These are phyloP conservation scores for Aspergillus taichungensis DNA, from an alignment of 495 filamentous ascomycete species.

Conservation along the genomic window DNA sequence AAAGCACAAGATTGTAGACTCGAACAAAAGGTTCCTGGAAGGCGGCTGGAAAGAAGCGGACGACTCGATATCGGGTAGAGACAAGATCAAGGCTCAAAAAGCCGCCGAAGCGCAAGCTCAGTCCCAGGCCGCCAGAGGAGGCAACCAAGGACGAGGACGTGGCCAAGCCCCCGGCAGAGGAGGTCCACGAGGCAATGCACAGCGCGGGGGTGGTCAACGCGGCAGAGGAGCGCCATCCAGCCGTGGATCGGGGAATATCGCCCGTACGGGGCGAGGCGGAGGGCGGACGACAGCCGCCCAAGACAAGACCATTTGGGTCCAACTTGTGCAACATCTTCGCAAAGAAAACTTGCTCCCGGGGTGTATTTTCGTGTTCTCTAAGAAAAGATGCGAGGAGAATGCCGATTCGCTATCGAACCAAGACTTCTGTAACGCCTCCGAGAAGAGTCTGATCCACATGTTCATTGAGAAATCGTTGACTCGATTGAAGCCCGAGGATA, in stretches of 20 bases:
- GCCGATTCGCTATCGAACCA: constrained; percentile 90
- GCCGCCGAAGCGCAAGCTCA: constrained; percentile 39
- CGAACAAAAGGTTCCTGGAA: constrained; percentile 82
- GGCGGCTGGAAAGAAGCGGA: constrained; percentile 94
- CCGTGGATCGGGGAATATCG: constrained; percentile 76
- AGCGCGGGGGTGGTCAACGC: constrained; percentile 42
- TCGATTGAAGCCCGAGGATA: constrained; percentile 82
- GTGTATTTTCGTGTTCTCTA: constrained; percentile 98
- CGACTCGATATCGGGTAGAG: constrained; percentile 68
- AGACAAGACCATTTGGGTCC: constrained; percentile 95
- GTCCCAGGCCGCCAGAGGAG: constrained; percentile 44
- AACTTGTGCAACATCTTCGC: constrained; percentile 80
- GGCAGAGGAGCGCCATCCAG: constrained; percentile 49
- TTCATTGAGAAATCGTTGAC: constrained; percentile 94
- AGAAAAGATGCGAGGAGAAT: constrained; percentile 94
- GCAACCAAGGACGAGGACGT: constrained; percentile 37
- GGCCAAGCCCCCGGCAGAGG: constrained; percentile 33
- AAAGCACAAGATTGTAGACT: constrained; percentile 89
- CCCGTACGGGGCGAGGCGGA: constrained; percentile 73
- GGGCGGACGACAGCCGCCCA: constrained; percentile 80
- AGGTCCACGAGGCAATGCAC: constrained; percentile 20
- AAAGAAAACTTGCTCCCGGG: constrained; percentile 80
- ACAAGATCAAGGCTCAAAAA: constrained; percentile 58
- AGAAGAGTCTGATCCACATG: constrained; percentile 97
- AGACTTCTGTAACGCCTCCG: constrained; percentile 82